These are phyloP conservation scores for Suillus paluster DNA, from an alignment of 768 basidiomycete genomes.

Conservation along the genomic window DNA sequence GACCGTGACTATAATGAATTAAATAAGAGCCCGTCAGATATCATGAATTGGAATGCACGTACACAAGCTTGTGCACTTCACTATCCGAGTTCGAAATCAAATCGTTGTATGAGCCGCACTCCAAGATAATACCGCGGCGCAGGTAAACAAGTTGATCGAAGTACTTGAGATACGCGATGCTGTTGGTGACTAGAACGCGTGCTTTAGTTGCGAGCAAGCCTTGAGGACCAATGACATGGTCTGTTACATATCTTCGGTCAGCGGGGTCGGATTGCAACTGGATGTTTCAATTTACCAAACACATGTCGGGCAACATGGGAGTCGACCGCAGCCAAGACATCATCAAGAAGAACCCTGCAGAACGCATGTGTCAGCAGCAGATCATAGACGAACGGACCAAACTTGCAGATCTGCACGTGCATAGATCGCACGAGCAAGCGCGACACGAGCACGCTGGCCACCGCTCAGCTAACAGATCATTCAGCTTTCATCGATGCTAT, in stretches of 20 bases:
- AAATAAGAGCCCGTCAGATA: not conserved
- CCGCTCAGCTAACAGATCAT: constrained; percentile 62
- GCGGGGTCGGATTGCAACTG: not conserved
- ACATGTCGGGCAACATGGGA: constrained; percentile 89
- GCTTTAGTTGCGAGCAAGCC: constrained; percentile 85
- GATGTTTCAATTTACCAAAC: constrained; percentile 53
- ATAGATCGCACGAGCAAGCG: constrained; percentile 89
- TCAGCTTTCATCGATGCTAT: constrained; percentile 18
- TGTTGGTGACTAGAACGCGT: constrained; percentile 85
- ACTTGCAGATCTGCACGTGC: constrained; percentile 86
- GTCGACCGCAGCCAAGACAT: constrained; percentile 86
- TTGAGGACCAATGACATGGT: constrained; percentile 84
- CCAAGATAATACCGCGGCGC: constrained; percentile 81
- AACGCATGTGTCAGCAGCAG: constrained; percentile 7
- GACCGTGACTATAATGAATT: constrained; percentile 42
- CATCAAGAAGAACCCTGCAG: constrained; percentile 77
- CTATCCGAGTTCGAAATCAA: constrained; percentile 63
- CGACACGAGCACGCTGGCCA: constrained; percentile 82
- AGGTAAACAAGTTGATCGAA: constrained; percentile 79
- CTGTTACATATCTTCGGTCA: constrained; percentile 39
- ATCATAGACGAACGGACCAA: not conserved
- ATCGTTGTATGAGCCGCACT: constrained; percentile 67
- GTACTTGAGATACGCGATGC: constrained; percentile 78
- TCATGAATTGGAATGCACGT: constrained; percentile 27
- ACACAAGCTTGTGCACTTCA: constrained; percentile 80